phyloP scores from a whole-genome alignment of 2,329 filamentous ascomycete species.

The Beauveria sp. region DNA sequence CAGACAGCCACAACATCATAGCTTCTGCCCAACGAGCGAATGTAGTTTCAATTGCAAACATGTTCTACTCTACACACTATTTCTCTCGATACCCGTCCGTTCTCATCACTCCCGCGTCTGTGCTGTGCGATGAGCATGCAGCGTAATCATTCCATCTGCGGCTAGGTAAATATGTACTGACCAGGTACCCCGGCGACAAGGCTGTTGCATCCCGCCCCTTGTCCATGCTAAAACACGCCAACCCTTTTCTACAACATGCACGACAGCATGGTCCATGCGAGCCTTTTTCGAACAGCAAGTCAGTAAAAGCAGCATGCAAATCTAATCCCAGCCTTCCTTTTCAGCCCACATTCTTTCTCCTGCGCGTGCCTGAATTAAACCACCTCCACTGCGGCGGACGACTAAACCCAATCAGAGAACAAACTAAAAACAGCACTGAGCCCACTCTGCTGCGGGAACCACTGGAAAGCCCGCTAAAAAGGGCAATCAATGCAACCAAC shows the following conservation, averaged over 20 bases:
- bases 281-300: no score
- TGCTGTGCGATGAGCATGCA: not conserved
- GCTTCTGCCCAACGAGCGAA: no score
- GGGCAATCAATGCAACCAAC: not conserved
- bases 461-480: not conserved
- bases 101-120: not conserved
- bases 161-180: not conserved
- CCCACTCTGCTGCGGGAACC: not conserved
- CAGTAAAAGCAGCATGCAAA: no score
- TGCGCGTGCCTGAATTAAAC: not conserved
- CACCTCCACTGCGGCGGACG: not conserved
- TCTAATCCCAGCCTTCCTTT: no score
- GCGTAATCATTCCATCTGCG: not conserved
- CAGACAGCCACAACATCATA: no score
- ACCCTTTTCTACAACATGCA: not conserved
- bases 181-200: not conserved
- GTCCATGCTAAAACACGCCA: not conserved
- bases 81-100: no score
- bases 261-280: not conserved
- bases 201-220: not conserved
- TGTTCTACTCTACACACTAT: no score
- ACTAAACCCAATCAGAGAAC: not conserved
- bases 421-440: not conserved
- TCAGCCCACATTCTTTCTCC: not conserved
- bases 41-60: no score